These are phyloP conservation scores for Amanita jacksonii DNA, from an alignment of 768 basidiomycete species.

Conservation along the genomic window DNA sequence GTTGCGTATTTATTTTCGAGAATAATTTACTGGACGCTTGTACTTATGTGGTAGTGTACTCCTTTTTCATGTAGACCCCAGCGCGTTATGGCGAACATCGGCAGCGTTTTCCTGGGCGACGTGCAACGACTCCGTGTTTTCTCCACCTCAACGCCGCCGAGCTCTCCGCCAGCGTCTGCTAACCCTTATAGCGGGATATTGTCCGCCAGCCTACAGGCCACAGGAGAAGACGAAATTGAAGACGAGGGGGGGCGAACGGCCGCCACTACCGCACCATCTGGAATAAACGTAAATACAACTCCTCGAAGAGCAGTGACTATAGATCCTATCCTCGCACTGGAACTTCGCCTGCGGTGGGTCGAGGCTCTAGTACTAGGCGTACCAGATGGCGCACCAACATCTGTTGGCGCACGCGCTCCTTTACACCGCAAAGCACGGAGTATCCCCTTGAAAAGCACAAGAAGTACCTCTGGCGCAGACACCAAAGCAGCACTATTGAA, in stretches of 20 bases:
- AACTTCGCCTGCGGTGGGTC: constrained; percentile 70
- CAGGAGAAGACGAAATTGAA: background rate
- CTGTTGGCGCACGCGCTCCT: background rate
- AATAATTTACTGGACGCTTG: too few species aligned
- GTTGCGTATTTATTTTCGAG: too few species aligned
- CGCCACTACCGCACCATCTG: background rate
- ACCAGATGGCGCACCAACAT: background rate
- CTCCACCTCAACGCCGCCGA: constrained; percentile 42
- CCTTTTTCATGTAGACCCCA: too few species aligned
- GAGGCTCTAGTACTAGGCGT: constrained; percentile 64
- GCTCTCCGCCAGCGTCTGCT: constrained; percentile 31
- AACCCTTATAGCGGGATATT: constrained; percentile 15
- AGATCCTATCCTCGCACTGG: constrained; percentile 58
- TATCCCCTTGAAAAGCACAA: background rate
- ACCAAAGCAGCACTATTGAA: constrained; percentile 24
- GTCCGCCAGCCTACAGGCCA: constrained; percentile 8
- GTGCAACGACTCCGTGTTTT: constrained; percentile 54
- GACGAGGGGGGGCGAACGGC: background rate
- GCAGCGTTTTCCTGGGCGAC: constrained; percentile 79
- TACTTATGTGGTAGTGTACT: too few species aligned
- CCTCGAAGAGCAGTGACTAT: constrained; percentile 27
- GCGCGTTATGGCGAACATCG: constrained; percentile 42
- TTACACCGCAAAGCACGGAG: constrained; percentile 1
- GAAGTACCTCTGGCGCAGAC: constrained; percentile 9
- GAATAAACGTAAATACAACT: constrained; percentile 6